Evolutionary conservation across 2,329 filamentous ascomycete genomes (phyloP).

Genomic region (Cladophialophora bantiana): DNA sequence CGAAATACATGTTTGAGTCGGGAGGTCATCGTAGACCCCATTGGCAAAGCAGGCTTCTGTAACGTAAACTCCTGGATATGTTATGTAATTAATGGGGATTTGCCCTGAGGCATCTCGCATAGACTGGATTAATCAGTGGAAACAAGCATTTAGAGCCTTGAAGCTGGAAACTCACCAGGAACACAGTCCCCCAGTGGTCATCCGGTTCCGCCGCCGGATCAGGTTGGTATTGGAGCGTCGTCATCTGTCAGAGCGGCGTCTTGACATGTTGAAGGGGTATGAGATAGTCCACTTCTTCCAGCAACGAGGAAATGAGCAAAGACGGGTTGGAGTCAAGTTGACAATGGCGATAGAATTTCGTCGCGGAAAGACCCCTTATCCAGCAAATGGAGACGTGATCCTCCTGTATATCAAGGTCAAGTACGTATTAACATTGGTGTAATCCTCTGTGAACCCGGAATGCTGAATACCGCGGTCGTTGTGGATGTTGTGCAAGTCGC

Average conservation of each 20-base stretch:
- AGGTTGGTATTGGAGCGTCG: conserved; percentile 50
- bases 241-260: conserved; percentile 45
- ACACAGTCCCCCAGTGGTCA: conserved; percentile 49
- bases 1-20: conserved; percentile 64
- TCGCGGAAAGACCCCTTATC: neutral
- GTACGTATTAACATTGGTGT: neutral
- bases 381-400: neutral
- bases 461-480: neutral
- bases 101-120: conserved; percentile 66
- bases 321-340: neutral
- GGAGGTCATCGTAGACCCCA: conserved; percentile 60
- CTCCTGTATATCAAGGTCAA: neutral
- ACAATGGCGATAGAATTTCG: neutral
- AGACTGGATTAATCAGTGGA: conserved; percentile 52
- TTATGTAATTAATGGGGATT: conserved; percentile 69
- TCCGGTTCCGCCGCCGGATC: conserved; percentile 46
- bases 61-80: conserved; percentile 63
- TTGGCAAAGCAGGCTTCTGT: conserved; percentile 65
- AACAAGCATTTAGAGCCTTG: neutral
- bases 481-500: neutral
- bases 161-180: conserved; percentile 44
- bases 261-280: conserved; percentile 5
- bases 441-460: neutral
- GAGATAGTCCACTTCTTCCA: neutral
- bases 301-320: neutral